phyloP scores from a whole-genome alignment of 495 filamentous ascomycete genomes.

The Oleoguttula mirabilis region DNA sequence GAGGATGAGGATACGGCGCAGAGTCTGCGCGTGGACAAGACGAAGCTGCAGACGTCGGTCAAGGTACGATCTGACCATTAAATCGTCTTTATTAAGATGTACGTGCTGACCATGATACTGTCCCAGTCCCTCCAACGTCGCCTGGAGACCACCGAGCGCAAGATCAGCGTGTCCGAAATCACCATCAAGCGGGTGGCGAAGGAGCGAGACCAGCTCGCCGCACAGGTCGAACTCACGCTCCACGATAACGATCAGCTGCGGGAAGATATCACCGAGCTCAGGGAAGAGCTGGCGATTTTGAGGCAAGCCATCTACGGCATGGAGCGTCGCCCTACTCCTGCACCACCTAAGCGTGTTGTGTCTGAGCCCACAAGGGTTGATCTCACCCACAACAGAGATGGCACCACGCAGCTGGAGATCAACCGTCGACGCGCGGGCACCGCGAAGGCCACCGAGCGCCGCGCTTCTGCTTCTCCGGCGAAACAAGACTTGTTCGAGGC shows the following conservation, averaged over 20 bases:
- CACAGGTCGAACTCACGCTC: slow-evolving; percentile 51
- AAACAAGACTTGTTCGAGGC: no score
- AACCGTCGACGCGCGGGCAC: not conserved
- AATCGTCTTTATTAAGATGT: no score
- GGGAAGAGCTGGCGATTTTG: slow-evolving; percentile 19
- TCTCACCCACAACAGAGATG: no score
- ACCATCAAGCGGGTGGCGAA: slow-evolving; percentile 46
- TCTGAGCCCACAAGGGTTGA: no score
- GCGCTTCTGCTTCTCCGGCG: no score
- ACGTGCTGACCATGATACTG: no score
- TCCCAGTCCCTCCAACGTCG: no score
- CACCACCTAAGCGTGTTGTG: no score
- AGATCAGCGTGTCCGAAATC: slow-evolving; percentile 47
- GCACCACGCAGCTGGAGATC: slow-evolving; percentile 9
- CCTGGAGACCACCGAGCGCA: slow-evolving; percentile 47
- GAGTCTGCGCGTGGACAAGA: slow-evolving; percentile 40
- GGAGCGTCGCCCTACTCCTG: no score
- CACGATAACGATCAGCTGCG: slow-evolving; percentile 53
- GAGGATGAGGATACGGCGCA: slow-evolving; percentile 24
- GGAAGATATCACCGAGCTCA: slow-evolving; percentile 26
- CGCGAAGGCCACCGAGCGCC: slow-evolving; percentile 8
- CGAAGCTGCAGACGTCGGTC: slow-evolving; percentile 47
- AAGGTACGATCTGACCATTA: no score
- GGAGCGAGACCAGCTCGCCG: slow-evolving; percentile 53
- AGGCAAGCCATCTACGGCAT: slow-evolving; percentile 7